A percentile compares a stretch with the other conserved stretches of the same genome.
phyloP scores from a whole-genome alignment of 2,329 filamentous ascomycete genomes.

The Lecanicillium sp. region DNA sequence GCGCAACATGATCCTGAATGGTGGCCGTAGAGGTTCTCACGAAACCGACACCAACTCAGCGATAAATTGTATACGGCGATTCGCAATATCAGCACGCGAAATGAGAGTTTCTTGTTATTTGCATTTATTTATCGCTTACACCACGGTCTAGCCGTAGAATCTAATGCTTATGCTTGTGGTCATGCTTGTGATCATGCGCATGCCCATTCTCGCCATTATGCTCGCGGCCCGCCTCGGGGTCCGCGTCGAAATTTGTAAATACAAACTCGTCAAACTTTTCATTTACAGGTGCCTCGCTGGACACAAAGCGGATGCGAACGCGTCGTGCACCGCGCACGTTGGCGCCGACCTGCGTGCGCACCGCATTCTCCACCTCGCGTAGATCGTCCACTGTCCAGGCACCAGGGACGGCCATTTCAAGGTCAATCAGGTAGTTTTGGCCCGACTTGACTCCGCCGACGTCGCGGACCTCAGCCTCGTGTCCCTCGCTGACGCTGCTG shows the following conservation, averaged over 20 bases:
- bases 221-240: slow-evolving; percentile 45
- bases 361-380: slow-evolving; percentile 59
- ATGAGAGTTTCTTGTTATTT: too few relatives aligned
- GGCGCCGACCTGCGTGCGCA: slow-evolving; percentile 64
- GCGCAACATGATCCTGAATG: too few relatives aligned
- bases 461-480: slow-evolving; percentile 62
- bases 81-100: too few relatives aligned
- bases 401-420: slow-evolving; percentile 74
- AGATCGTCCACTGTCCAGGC: slow-evolving; percentile 68
- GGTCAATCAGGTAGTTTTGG: slow-evolving; percentile 89
- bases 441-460: slow-evolving; percentile 90
- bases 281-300: slow-evolving; percentile 49
- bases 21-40: too few relatives aligned
- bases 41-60: too few relatives aligned
- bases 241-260: slow-evolving; percentile 52
- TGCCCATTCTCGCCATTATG: slow-evolving; percentile 3
- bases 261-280: slow-evolving; percentile 74
- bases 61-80: too few relatives aligned
- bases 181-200: slow-evolving; percentile 4
- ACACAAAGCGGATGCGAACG: slow-evolving; percentile 76
- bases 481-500: slow-evolving; percentile 40
- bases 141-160: background rate
- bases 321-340: slow-evolving; percentile 78
- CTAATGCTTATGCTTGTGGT: slow-evolving; percentile 7
- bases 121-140: background rate